Base-by-base conservation (phyloP, 257 asterid genomes). In the Ballota nigra region DNA sequence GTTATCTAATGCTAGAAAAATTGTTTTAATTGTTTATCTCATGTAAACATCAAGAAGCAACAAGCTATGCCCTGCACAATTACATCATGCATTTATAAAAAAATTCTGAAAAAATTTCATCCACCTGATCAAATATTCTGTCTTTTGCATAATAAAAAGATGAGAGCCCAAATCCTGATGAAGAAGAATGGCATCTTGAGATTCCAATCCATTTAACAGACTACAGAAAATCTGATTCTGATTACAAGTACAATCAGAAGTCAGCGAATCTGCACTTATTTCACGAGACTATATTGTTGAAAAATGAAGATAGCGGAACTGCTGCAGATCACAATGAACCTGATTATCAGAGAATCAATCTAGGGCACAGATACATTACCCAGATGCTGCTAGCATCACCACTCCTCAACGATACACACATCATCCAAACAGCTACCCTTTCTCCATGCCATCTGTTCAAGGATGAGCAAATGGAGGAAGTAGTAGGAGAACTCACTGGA, bases 361-460 rank as follows among this genome's bases (percentile, higher is more conserved):
- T 77, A 62, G 82, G 80, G 67, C 84, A 86, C 31, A 81, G 65
- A 75, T 87, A 87, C 72, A 85, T 92, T 70, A 72, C 76, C 66
- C 82, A 82, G 78, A 63, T 84, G 38, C 62, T 90, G 57, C 55
- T 73, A 41, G 83, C 87, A 79, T 86, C 91, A 15, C 86, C 91
- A 74, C 83, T 92, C 72, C 87, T 80, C 60, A 72, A 33, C 38
- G n/a, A n/a, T n/a, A n/a, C n/a, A n/a, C 1, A 33, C 6, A 33
- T 33, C 38, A 33, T n/a, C n/a, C n/a, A n/a, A n/a, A n/a, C n/a
- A n/a, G n/a, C n/a, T n/a, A n/a, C n/a, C n/a, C n/a, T n/a, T n/a
- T n/a, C n/a, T n/a, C n/a, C n/a, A n/a, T n/a, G n/a, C n/a, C n/a
- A n/a, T n/a, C n/a, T n/a, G n/a, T n/a, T n/a, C n/a, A n/a, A 73